Base-by-base conservation (phyloP, 2,329 filamentous ascomycete species). In the Cytospora schulzeri region DNA sequence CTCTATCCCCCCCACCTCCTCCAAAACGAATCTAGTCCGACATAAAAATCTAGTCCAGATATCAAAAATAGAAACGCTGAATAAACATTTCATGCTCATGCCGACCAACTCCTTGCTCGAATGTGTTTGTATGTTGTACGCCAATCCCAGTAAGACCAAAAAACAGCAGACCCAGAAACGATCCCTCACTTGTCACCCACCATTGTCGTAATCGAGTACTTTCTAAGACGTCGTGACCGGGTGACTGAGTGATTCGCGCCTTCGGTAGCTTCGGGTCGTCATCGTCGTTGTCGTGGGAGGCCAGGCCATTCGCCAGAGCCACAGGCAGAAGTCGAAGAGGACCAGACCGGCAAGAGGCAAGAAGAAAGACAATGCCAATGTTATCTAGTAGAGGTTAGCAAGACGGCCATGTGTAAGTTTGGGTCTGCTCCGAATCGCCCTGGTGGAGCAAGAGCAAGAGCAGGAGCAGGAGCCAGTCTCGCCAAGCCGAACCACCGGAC, bases 281-380 rank as follows among this genome's bases (percentile, higher is more conserved):
- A 14, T 38, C 17, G 57, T 26, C 19, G 57, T 51, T 19, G 31
- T 54, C 2, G 55, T 50, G 2, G 59, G 62, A 62, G 74, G 66
- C 45, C 70, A 72, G 64, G 71, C 71, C 12, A 80, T 75, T 68
- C 84, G 79, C 78, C 81, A 86, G 50, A 82, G 67, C 83, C 83
- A 86, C 33, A 86, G 76, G 29, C 74, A 71, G 57, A 86, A 71
- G 70, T 87, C 84, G 68, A 84, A 79, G 33, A 78, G 66, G 63
- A 86, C 76, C 33, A 85, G 72, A n/a, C 77, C 71, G 33, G 79
- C 64, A 33, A 84, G 72, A 2, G 84, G 84, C 0, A 82, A 65
- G 51, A 80, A 75, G 52, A 83, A 78, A 12, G 80, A 72, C 0
- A 84, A 72, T 41, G 81, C 80, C 26, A 84, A 73, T 3, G 74